Evolutionary conservation across 169 alveolate species (phyloP), one percentile per base, ranked within the genome.

Genomic region (Plasmodium ovale): DNA sequence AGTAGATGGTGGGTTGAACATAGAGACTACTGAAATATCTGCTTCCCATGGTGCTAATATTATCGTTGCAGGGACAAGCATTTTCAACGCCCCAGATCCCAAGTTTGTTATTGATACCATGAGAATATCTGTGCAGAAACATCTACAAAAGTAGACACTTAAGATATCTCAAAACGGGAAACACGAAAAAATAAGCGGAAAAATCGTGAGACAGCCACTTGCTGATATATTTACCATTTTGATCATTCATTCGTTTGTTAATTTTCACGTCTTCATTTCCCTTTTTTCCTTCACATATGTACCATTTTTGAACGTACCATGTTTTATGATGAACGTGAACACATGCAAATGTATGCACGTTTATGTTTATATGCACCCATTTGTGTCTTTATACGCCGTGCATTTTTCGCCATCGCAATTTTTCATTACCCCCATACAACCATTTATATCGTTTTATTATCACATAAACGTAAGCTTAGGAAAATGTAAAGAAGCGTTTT

Each of bases 1-100:
- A 89, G 97, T 96, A 7, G 98, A 96, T 92, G 98, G 98, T 3
- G 98, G 98, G 9, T 95, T 96, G 27, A 94, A 88, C 47, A 68
- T 85, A 42, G 95, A 91, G 14, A 96, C 95, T 47, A 84, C 93
- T 21, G 88, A 89, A 72, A 88, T 74, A 21, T 95, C 96, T 33
- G 96, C 95, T 16, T 70, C 94, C 21, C 95, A 96, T 54, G 98
- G 98, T 23, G 98, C 97, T 37, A 96, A 96, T 88, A 95, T 93
- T 19, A 91, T 96, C 21, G 98, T 96, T 16, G 95, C 96, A 21
- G 98, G 97, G 4, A 93, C 97, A 25, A 95, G 96, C 31, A 74
- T 95, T 49, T 90, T 84, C 70, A 90, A 82, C 35, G 87, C 94
- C 31, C 64, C 70, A 21, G 82, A 82, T 19, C 94, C 94, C 5